These are phyloP conservation scores for Microcyclospora tardicrescens DNA, from an alignment of 2,329 filamentous ascomycete species.

Conservation along the genomic window DNA sequence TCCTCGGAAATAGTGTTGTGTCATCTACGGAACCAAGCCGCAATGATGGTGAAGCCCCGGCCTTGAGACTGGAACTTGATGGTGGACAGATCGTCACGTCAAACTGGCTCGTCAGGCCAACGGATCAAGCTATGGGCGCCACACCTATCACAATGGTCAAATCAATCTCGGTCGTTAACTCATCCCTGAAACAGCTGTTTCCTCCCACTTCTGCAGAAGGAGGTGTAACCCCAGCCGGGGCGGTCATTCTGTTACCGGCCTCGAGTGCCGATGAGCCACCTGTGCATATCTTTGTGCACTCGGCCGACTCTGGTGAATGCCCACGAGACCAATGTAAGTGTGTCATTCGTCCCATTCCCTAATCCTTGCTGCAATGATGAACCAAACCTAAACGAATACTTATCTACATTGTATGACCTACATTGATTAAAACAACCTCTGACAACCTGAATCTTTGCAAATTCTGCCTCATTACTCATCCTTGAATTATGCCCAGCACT, in stretches of 20 bases:
- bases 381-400: slow-evolving; percentile 64
- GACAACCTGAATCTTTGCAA: slow-evolving; percentile 58
- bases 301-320: slow-evolving; percentile 86
- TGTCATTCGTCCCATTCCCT: slow-evolving; percentile 4
- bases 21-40: slow-evolving; percentile 11
- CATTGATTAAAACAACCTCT: slow-evolving; percentile 78
- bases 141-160: slow-evolving; percentile 11
- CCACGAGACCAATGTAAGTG: slow-evolving; percentile 79
- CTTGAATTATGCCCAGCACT: neutral
- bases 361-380: slow-evolving; percentile 60
- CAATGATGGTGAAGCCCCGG: neutral
- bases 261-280: slow-evolving; percentile 31
- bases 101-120: slow-evolving; percentile 12
- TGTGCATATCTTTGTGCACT: slow-evolving; percentile 58
- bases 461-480: slow-evolving; percentile 7
- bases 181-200: slow-evolving; percentile 54
- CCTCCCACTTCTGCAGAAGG: slow-evolving; percentile 54
- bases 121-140: slow-evolving; percentile 12
- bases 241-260: slow-evolving; percentile 52
- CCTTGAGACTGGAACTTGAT: slow-evolving; percentile 12
- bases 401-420: slow-evolving; percentile 99
- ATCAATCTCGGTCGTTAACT: slow-evolving; percentile 53
- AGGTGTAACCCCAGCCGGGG: slow-evolving; percentile 60
- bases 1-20: slow-evolving; percentile 59
- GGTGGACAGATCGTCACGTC: slow-evolving; percentile 20